phyloP scores from a whole-genome alignment of 2,329 filamentous ascomycete species.

The Incumbomyces delicatus region DNA sequence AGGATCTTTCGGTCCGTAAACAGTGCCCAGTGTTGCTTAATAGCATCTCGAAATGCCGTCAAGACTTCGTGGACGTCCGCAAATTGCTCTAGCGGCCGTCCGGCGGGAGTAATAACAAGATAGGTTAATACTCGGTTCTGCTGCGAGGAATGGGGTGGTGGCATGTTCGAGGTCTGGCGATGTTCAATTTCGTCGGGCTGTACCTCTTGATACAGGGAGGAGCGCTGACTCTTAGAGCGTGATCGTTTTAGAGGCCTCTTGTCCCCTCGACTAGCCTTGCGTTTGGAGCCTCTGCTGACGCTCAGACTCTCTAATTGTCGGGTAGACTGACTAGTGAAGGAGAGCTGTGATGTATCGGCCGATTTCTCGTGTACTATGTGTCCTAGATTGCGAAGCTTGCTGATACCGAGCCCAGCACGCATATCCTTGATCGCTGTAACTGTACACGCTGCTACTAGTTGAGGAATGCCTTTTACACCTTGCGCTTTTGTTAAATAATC shows the following conservation, averaged over 20 bases:
- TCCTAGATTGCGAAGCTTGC: background rate
- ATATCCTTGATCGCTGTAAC: background rate
- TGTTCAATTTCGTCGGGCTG: background rate
- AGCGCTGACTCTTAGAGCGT: background rate
- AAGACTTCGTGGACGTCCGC: conserved; percentile 26
- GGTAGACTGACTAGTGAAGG: background rate
- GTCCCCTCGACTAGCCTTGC: conserved; percentile 1
- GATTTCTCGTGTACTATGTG: background rate
- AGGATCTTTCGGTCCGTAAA: conserved; percentile 28
- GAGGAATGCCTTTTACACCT: background rate
- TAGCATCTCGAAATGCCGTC: conserved; percentile 25
- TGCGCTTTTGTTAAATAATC: background rate
- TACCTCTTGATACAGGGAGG: background rate
- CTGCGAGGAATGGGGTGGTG: conserved; percentile 7
- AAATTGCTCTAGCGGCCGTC: conserved; percentile 23
- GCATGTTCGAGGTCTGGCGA: background rate
- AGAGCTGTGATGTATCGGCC: background rate
- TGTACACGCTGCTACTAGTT: background rate
- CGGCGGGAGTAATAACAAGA: conserved; percentile 25
- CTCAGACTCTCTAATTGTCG: conserved; percentile 1
- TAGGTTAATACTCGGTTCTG: conserved; percentile 24
- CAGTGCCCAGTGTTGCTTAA: conserved; percentile 29
- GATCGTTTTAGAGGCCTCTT: background rate
- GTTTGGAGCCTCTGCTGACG: conserved; percentile 2
- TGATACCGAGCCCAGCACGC: background rate